Conservation (phyloP, 805 yeast species). For the Wickerhamomyces pijperi region DNA sequence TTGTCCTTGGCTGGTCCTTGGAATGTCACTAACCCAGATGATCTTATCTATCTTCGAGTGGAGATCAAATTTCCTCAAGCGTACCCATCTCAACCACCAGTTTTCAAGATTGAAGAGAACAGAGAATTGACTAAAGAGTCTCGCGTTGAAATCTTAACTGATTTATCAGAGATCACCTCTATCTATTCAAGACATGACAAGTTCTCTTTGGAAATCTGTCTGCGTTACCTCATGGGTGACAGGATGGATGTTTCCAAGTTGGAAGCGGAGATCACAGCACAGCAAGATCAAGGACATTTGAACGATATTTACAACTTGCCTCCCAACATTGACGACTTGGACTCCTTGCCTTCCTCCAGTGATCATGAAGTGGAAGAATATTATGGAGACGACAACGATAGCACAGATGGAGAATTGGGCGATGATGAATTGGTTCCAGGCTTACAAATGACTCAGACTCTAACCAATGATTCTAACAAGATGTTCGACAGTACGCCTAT, state of each 20-base stretch:
- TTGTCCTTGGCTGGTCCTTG: slow-evolving; percentile 78
- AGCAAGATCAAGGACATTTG: slow-evolving; percentile 20
- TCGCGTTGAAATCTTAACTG: slow-evolving; percentile 37
- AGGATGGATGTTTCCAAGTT: slow-evolving; percentile 35
- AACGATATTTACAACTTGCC: slow-evolving; percentile 16
- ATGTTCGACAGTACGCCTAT: slow-evolving; percentile 72
- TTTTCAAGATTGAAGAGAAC: slow-evolving; percentile 67
- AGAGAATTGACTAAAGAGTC: slow-evolving; percentile 46
- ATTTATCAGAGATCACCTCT: slow-evolving; percentile 42
- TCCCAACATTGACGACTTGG: slow-evolving; percentile 21
- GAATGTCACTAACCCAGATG: slow-evolving; percentile 29
- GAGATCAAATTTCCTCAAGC: slow-evolving; percentile 57
- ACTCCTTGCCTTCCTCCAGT: slow-evolving; percentile 14
- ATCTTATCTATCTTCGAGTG: slow-evolving; percentile 53
- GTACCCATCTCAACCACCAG: slow-evolving; percentile 59
- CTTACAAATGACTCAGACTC: slow-evolving; percentile 1
- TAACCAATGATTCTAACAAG: slow-evolving; percentile 4
- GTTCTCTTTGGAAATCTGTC: slow-evolving; percentile 72
- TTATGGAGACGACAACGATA: slow-evolving; percentile 15
- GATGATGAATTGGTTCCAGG: slow-evolving; percentile 18
- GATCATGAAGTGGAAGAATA: slow-evolving; percentile 17
- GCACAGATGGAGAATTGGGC: slow-evolving; percentile 21
- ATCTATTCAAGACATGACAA: slow-evolving; percentile 44
- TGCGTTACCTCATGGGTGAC: slow-evolving; percentile 76
- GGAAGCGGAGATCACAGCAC: slow-evolving; percentile 17